Evolutionary conservation across 352 stramenopile genomes (phyloP).

Genomic region (Thraustochytrium sp.): DNA sequence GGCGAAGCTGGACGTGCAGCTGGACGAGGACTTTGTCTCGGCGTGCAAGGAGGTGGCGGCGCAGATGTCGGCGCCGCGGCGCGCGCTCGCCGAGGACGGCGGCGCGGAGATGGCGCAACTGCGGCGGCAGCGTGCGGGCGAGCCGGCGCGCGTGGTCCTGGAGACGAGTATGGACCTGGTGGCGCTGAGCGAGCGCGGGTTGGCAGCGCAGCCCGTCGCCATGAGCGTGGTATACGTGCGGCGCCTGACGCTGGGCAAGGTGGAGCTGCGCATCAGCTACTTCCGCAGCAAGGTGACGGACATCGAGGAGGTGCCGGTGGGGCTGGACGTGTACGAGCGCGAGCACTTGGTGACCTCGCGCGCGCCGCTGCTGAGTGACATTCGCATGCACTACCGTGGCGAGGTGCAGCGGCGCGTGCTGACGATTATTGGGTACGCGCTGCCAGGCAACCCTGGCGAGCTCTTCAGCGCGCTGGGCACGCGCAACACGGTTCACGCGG

Average conservation of each 20-base stretch:
- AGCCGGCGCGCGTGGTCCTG: background rate
- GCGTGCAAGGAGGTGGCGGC: background rate
- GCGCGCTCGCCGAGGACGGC: background rate
- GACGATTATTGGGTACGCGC: slow-evolving; percentile 17
- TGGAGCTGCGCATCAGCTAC: slow-evolving; percentile 26
- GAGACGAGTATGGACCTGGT: background rate
- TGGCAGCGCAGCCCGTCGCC: background rate
- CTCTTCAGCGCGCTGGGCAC: slow-evolving; percentile 27
- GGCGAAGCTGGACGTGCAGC: slow-evolving; percentile 6
- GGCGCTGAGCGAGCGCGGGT: background rate
- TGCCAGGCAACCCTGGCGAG: slow-evolving; percentile 40
- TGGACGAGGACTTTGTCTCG: slow-evolving; percentile 7
- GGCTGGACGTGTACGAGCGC: background rate
- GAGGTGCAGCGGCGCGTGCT: slow-evolving; percentile 4
- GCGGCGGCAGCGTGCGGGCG: background rate
- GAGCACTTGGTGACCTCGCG: background rate
- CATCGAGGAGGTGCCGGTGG: background rate
- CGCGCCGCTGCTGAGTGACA: background rate
- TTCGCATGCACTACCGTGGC: background rate
- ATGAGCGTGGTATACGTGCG: background rate
- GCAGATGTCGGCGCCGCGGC: background rate
- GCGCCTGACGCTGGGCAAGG: background rate
- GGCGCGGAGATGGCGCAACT: background rate
- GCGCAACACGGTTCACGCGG: background rate
- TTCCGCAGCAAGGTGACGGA: slow-evolving; percentile 33